Evolutionary conservation across 768 basidiomycete species (phyloP).

Genomic region (Amanita pallidorosea): DNA sequence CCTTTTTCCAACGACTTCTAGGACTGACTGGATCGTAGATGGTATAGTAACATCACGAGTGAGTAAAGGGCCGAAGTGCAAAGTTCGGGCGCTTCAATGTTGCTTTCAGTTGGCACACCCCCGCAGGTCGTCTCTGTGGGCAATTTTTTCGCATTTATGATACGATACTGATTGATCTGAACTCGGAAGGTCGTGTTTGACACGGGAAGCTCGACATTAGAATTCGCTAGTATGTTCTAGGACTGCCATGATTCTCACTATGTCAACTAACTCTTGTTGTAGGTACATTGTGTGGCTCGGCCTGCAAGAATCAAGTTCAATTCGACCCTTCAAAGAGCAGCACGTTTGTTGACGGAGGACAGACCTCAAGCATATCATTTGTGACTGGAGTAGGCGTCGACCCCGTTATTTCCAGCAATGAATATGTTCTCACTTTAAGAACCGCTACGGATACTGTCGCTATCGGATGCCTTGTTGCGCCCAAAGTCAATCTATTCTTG

Average conservation of each 20-base stretch:
- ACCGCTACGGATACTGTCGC: too few species aligned
- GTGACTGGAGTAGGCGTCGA: constrained; percentile 46
- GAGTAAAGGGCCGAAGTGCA: neutral
- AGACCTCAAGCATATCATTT: constrained; percentile 34
- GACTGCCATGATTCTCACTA: too few species aligned
- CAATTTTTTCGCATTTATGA: neutral
- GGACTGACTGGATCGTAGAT: constrained; percentile 18
- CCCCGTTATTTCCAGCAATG: constrained; percentile 33
- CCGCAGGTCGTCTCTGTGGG: constrained; percentile 34
- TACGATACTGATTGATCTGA: neutral
- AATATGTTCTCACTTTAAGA: constrained; percentile 22
- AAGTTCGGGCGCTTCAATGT: neutral
- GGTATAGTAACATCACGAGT: constrained; percentile 45
- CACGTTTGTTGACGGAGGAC: constrained; percentile 36
- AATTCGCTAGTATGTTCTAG: too few species aligned
- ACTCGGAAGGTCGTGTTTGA: constrained; percentile 42
- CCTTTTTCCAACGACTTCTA: neutral
- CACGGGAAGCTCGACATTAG: constrained; percentile 22
- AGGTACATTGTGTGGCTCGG: too few species aligned
- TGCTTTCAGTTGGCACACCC: constrained; percentile 33
- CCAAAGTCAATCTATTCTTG: constrained; percentile 24
- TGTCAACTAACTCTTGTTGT: too few species aligned
- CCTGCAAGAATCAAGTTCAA: constrained; percentile 9
- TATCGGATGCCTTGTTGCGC: too few species aligned
- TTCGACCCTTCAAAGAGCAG: constrained; percentile 40